Evolutionary conservation across 1,284 basidiomycete species (phyloP).

Genomic region (Paramarasmius palmivorus): DNA sequence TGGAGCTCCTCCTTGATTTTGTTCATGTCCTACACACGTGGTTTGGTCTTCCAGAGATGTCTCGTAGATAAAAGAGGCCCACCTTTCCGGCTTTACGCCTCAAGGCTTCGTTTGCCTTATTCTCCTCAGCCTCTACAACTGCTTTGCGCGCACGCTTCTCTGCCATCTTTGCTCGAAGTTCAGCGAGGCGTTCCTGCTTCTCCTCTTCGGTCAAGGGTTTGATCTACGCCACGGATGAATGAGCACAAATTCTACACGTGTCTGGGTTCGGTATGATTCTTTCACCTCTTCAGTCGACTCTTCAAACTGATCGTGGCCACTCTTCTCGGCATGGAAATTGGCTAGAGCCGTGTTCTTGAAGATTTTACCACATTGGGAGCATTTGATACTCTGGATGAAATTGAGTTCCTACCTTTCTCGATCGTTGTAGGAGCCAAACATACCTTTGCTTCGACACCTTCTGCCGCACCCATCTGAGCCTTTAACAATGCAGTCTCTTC

Average conservation of each 20-base stretch:
- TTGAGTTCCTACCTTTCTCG: conserved; percentile 3
- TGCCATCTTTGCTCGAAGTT: conserved; percentile 77
- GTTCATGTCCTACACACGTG: conserved; percentile 10
- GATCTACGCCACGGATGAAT: conserved; percentile 49
- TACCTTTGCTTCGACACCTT: conserved; percentile 66
- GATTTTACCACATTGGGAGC: conserved; percentile 79
- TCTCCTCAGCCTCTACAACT: conserved; percentile 69
- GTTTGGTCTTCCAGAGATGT: background rate
- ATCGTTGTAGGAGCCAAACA: conserved; percentile 13
- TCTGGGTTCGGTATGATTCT: conserved; percentile 1
- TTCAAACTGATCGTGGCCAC: conserved; percentile 92
- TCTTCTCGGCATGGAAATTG: conserved; percentile 94
- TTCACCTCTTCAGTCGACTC: conserved; percentile 91
- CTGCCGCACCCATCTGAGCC: conserved; percentile 42
- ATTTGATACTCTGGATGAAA: conserved; percentile 57
- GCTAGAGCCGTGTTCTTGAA: conserved; percentile 90
- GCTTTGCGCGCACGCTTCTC: conserved; percentile 74
- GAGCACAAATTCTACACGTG: background rate
- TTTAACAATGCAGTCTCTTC: conserved; percentile 70
- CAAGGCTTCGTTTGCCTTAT: conserved; percentile 77
- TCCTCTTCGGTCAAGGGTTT: conserved; percentile 96
- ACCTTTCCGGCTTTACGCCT: conserved; percentile 85
- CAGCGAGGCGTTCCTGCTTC: conserved; percentile 80
- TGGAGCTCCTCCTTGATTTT: conserved; percentile 17
- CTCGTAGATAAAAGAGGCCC: background rate